Conservation (phyloP, 768 basidiomycete genomes). For the Lepiota subincarnata region DNA sequence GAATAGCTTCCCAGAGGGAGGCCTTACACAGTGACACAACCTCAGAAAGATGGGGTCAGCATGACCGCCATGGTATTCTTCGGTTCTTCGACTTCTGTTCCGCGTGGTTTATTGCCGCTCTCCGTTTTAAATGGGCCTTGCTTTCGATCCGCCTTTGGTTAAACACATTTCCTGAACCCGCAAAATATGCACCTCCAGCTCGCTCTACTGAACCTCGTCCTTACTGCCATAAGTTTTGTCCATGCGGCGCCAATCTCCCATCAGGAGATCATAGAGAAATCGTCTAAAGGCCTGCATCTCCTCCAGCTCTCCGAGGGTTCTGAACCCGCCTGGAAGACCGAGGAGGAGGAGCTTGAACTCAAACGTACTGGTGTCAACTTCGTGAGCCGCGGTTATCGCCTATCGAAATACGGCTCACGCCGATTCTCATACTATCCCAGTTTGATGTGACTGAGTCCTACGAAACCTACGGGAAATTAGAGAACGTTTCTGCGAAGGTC, state of each 20-base stretch:
- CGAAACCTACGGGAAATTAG: slow-evolving; percentile 25
- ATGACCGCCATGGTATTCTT: neutral
- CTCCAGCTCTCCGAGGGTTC: slow-evolving; percentile 31
- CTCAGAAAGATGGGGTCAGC: neutral
- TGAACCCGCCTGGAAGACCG: slow-evolving; percentile 38
- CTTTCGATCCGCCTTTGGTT: neutral
- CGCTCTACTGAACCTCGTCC: slow-evolving; percentile 9
- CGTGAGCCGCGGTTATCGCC: slow-evolving; percentile 20
- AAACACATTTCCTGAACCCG: neutral
- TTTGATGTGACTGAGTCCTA: slow-evolving; percentile 40
- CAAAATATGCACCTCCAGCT: slow-evolving; percentile 4
- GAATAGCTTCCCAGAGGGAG: neutral
- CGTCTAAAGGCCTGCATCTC: slow-evolving; percentile 31
- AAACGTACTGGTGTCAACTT: slow-evolving; percentile 31
- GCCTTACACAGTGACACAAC: neutral
- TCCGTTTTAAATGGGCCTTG: neutral
- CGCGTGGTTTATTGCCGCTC: neutral
- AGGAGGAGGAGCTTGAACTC: slow-evolving; percentile 33
- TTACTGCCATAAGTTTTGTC: slow-evolving; percentile 23
- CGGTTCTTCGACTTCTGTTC: neutral
- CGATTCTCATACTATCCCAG: slow-evolving; percentile 18
- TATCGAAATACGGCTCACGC: neutral
- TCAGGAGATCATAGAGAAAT: slow-evolving; percentile 29
- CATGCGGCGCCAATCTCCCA: slow-evolving; percentile 27
- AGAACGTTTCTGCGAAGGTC: slow-evolving; percentile 13